Evolutionary conservation across 2,329 filamentous ascomycete species (phyloP), one percentile per base, ranked within the genome.

Genomic region (Colletotrichum sp.): DNA sequence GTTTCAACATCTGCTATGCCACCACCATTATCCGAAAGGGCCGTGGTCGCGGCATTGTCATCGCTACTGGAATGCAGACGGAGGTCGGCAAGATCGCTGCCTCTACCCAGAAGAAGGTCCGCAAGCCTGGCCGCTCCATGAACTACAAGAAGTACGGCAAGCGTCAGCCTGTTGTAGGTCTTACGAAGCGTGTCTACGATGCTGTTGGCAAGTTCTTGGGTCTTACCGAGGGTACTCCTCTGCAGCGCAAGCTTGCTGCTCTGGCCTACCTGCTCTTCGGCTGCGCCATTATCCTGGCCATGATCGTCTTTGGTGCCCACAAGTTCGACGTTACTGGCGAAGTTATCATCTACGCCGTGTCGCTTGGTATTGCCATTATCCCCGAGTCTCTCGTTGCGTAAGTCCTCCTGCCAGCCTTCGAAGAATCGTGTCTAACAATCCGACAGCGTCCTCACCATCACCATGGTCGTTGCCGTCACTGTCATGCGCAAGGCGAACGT

Each of bases 191-290:
- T 66, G 83, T 84, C 34, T 89, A 87, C 73, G 87, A 89, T 78
- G 84, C 87, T 22, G 78, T 89, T 60, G 89, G 90, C 78, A 90
- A 91, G 82, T 92, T 93, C 79, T 87, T 93, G 69, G 92, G 90
- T 65, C 81, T 91, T 30, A 90, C 88, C 6, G 88, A 93, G 75
- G 95, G 95, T 34, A 97, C 95, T 3, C 95, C 95, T 5, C 87
- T 97, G 65, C 94, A 96, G 84, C 91, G 93, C 78, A 96, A 95
- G 84, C 87, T 97, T 67, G 94, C 93, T 75, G 94, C 94, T 79
- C 89, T 97, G 75, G 95, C 95, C 13, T 93, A 96, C 72, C 86
- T 94, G 9, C 90, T 97, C 4, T 96, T 96, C 81, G 92, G 90
- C 63, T 92, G 94, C 76, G 95, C 90, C n/a, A 82, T 91, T 13